Conservation (phyloP, 2,329 filamentous ascomycete species). For the Passalora sequoiae region DNA sequence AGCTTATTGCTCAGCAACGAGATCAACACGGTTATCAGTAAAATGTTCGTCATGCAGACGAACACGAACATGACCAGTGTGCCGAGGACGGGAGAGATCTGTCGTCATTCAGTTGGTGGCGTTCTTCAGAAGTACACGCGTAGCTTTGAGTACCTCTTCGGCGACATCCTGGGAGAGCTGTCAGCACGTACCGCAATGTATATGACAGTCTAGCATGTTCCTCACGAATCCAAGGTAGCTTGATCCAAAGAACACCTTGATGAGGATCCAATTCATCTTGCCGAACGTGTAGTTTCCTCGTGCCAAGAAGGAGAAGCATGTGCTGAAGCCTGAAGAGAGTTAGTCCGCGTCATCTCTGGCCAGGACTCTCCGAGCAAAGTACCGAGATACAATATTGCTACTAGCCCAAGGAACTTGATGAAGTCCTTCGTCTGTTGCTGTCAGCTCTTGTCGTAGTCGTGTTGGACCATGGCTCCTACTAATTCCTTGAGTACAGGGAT, state of each 20-base stretch:
- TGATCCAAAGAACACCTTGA: slow-evolving; percentile 70
- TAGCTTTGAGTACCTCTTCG: slow-evolving; percentile 42
- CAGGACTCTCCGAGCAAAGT: slow-evolving; percentile 11
- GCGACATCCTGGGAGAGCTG: slow-evolving; percentile 39
- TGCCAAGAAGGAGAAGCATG: slow-evolving; percentile 76
- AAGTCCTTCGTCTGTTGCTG: slow-evolving; percentile 74
- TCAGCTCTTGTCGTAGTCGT: too few species aligned
- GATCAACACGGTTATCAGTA: slow-evolving; percentile 64
- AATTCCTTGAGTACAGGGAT: slow-evolving; percentile 91
- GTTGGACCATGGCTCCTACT: too few species aligned
- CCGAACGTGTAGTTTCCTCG: slow-evolving; percentile 60
- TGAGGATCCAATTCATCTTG: slow-evolving; percentile 60
- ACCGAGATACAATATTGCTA: slow-evolving; percentile 76
- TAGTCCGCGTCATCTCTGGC: neutral
- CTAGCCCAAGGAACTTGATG: slow-evolving; percentile 71
- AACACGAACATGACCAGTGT: slow-evolving; percentile 62
- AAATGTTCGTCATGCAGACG: slow-evolving; percentile 68
- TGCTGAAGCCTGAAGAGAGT: slow-evolving; percentile 64
- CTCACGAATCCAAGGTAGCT: slow-evolving; percentile 68
- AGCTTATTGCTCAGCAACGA: slow-evolving; percentile 23
- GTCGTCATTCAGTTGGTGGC: slow-evolving; percentile 16
- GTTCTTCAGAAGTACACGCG: neutral
- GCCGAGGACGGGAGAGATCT: slow-evolving; percentile 47
- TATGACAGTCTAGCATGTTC: slow-evolving; percentile 20
- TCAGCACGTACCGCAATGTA: slow-evolving; percentile 9